Conservation (phyloP, 257 asterid genomes). For the Nemophila menziesii region DNA sequence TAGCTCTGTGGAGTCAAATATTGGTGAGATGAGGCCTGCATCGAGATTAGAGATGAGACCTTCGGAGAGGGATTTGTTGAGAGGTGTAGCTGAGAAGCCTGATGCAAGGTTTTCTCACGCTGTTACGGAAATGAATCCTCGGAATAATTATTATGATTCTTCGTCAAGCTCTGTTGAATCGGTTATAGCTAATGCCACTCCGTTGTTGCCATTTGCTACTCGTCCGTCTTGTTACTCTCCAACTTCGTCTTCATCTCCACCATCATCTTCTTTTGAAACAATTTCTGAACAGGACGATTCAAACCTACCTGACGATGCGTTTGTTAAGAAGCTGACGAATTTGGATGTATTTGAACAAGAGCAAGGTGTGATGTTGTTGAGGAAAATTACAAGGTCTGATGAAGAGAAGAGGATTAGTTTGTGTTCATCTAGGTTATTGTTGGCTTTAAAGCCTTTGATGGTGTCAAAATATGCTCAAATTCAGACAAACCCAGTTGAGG, state of each 20-base stretch:
- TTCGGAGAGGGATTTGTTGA: slow-evolving; percentile 45
- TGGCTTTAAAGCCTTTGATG: slow-evolving; percentile 44
- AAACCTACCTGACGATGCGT: slow-evolving; percentile 21
- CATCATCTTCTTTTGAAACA: slow-evolving; percentile 60
- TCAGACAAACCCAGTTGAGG: slow-evolving; percentile 68
- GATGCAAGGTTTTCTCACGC: slow-evolving; percentile 36
- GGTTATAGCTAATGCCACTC: slow-evolving; percentile 60
- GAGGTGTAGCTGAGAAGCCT: slow-evolving; percentile 37
- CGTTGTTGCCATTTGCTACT: slow-evolving; percentile 49
- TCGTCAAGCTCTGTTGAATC: slow-evolving; percentile 77
- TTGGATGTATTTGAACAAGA: slow-evolving; percentile 67
- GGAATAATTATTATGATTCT: slow-evolving; percentile 21
- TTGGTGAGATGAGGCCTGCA: slow-evolving; percentile 24
- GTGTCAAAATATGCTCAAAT: slow-evolving; percentile 52
- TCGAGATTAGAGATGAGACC: slow-evolving; percentile 10
- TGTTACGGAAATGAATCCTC: slow-evolving; percentile 32
- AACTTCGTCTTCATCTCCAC: slow-evolving; percentile 54
- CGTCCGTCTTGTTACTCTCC: slow-evolving; percentile 66
- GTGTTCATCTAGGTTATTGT: slow-evolving; percentile 53
- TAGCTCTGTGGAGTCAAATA: slow-evolving; percentile 28
- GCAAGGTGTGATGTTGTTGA: slow-evolving; percentile 50
- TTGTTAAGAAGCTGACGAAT: slow-evolving; percentile 27
- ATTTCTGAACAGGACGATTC: slow-evolving; percentile 20
- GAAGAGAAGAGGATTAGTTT: slow-evolving; percentile 52
- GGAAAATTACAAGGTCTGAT: slow-evolving; percentile 48